Evolutionary conservation across 169 alveolate genomes (phyloP).

Genomic region (Plasmodium falciparum): DNA sequence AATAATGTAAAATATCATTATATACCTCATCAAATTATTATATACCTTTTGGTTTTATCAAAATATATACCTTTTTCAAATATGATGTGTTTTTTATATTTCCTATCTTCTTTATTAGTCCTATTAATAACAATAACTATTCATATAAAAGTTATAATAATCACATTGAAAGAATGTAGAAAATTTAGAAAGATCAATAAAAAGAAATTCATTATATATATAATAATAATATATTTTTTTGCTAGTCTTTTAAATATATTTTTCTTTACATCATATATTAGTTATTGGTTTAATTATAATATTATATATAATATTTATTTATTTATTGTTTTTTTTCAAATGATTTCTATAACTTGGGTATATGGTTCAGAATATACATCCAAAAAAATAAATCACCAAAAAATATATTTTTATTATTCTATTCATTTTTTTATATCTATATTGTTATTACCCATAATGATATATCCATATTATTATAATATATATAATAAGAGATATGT

Average conservation of each 20-base stretch:
- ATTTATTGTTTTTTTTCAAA: conserved; percentile 25
- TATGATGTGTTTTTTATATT: conserved; percentile 44
- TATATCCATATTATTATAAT: conserved; percentile 16
- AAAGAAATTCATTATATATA: conserved; percentile 27
- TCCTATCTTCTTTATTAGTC: conserved; percentile 27
- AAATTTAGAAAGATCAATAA: conserved; percentile 32
- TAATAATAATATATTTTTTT: conserved; percentile 30
- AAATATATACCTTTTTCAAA: conserved; percentile 31
- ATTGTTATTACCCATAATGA: not conserved
- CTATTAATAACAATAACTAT: conserved; percentile 47
- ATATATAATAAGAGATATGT: not conserved
- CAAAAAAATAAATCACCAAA: conserved; percentile 4
- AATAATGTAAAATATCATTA: not conserved
- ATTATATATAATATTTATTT: conserved; percentile 34
- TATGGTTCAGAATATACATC: conserved; percentile 20
- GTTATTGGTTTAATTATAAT: conserved; percentile 1
- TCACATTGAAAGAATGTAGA: conserved; percentile 60
- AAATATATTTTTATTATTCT: not conserved
- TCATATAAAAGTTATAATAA: conserved; percentile 47
- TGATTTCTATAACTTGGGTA: conserved; percentile 46
- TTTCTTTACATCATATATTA: conserved; percentile 10
- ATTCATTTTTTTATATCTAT: conserved; percentile 2
- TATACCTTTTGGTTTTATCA: conserved; percentile 42
- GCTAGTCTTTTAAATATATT: conserved; percentile 6
- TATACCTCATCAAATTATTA: conserved; percentile 1